A percentile compares a stretch with the other conserved stretches of the same genome.
Conservation (phyloP, 2,329 filamentous ascomycete species). For the Knufia fluminis region DNA sequence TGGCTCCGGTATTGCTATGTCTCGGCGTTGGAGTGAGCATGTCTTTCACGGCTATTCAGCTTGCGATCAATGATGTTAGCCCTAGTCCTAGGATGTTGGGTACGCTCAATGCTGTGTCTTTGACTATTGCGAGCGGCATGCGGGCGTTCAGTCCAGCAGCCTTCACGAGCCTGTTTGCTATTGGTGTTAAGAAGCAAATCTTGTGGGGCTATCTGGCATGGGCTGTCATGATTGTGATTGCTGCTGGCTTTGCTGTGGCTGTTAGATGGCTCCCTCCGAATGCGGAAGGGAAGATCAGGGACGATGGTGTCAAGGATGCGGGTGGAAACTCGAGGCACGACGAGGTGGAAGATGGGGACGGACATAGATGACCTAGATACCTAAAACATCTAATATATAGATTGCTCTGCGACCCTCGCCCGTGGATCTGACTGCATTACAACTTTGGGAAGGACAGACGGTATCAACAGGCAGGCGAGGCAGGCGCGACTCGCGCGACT, state of each 20-base stretch:
- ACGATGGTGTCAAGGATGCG: neutral
- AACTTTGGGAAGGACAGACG: no score
- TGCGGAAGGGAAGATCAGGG: conserved; percentile 14
- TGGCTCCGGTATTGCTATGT: conserved; percentile 36
- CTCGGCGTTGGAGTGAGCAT: conserved; percentile 58
- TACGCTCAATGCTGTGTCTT: conserved; percentile 59
- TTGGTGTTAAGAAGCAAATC: conserved; percentile 54
- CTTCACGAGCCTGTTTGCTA: conserved; percentile 59
- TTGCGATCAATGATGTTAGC: conserved; percentile 64
- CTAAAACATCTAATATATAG: no score
- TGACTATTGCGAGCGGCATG: conserved; percentile 53
- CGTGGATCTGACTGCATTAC: no score
- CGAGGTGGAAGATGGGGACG: neutral
- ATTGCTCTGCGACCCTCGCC: no score
- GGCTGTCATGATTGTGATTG: conserved; percentile 44
- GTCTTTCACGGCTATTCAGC: conserved; percentile 60
- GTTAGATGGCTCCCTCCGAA: conserved; percentile 28
- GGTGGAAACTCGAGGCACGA: neutral
- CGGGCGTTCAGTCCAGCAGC: conserved; percentile 58
- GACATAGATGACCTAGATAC: neutral
- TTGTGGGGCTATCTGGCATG: conserved; percentile 58
- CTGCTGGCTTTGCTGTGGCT: conserved; percentile 27
- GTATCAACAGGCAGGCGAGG: no score
- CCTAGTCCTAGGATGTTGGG: conserved; percentile 57
- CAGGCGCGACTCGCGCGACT: no score